A percentile compares a stretch with the other conserved stretches of the same genome.
Evolutionary conservation across 2,329 filamentous ascomycete genomes (phyloP).

Genomic region (Aspergillus proliferans): DNA sequence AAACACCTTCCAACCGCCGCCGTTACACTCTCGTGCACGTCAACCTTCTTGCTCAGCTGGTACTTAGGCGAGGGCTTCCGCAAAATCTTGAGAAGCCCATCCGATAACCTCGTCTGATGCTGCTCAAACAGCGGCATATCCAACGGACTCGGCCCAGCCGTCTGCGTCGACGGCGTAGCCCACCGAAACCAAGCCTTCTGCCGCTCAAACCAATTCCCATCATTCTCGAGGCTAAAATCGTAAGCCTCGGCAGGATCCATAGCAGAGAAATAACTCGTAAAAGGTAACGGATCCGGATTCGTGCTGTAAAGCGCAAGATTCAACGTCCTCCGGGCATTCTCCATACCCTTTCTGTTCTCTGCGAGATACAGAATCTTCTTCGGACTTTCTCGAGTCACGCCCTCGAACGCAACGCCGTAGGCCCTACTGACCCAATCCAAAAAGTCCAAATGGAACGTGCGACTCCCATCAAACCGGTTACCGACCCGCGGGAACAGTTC

Average conservation of each 20-base stretch:
- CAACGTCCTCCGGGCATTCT: conserved; percentile 29
- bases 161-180: conserved; percentile 23
- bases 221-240: conserved; percentile 16
- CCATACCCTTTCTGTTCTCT: conserved; percentile 24
- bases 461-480: conserved; percentile 9
- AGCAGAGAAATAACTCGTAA: conserved; percentile 30
- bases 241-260: conserved; percentile 21
- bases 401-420: conserved; percentile 26
- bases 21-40: conserved; percentile 28
- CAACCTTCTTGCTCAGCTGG: neutral
- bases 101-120: conserved; percentile 25
- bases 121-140: conserved; percentile 23
- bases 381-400: conserved; percentile 9
- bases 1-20: conserved; percentile 35
- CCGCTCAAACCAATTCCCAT: conserved; percentile 26
- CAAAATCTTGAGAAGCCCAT: conserved; percentile 27
- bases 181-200: conserved; percentile 34
- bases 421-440: conserved; percentile 28
- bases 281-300: conserved; percentile 16
- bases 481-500: conserved; percentile 14
- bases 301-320: conserved; percentile 23
- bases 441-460: conserved; percentile 19
- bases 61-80: conserved; percentile 6
- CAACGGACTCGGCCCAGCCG: conserved; percentile 10
- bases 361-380: conserved; percentile 28